Evolutionary conservation across 2,329 filamentous ascomycete species (phyloP).

Genomic region (Nannizzia gypsea): DNA sequence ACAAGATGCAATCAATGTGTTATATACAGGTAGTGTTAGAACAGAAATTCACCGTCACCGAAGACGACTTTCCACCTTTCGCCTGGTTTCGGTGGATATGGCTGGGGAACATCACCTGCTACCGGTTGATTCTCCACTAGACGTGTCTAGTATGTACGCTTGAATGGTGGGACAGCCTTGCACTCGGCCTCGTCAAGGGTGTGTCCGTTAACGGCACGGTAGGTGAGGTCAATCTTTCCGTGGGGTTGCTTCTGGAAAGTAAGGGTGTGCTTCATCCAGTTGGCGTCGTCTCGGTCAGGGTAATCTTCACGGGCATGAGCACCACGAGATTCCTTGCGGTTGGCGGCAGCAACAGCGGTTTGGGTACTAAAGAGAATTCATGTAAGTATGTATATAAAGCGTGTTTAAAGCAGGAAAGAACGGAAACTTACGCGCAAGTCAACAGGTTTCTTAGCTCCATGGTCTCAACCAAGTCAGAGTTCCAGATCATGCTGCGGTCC

Average conservation of each 20-base stretch:
- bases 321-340: conserved; percentile 93
- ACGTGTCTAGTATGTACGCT: conserved; percentile 44
- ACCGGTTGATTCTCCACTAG: not conserved
- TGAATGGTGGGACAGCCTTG: conserved; percentile 92
- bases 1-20: conserved; percentile 5
- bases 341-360: conserved; percentile 80
- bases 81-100: not conserved
- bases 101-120: not conserved
- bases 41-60: not conserved
- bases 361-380: conserved; percentile 49
- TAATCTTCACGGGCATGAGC: conserved; percentile 95
- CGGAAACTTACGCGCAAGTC: conserved; percentile 79
- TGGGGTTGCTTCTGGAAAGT: conserved; percentile 92
- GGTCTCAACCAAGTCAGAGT: conserved; percentile 92
- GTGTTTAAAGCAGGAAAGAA: not conserved
- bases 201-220: conserved; percentile 67
- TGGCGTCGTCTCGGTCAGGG: conserved; percentile 85
- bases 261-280: conserved; percentile 99
- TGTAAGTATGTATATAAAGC: conserved; percentile 6
- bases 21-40: conserved; percentile 4
- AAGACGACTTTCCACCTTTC: not conserved
- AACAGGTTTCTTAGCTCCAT: conserved; percentile 89
- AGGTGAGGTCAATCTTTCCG: conserved; percentile 71
- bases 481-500: conserved; percentile 99
- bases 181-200: conserved; percentile 94